A percentile compares a stretch with the other conserved stretches of the same genome.
Evolutionary conservation across 805 yeast species (phyloP).

Genomic region (Pichia gijzeniarum): DNA sequence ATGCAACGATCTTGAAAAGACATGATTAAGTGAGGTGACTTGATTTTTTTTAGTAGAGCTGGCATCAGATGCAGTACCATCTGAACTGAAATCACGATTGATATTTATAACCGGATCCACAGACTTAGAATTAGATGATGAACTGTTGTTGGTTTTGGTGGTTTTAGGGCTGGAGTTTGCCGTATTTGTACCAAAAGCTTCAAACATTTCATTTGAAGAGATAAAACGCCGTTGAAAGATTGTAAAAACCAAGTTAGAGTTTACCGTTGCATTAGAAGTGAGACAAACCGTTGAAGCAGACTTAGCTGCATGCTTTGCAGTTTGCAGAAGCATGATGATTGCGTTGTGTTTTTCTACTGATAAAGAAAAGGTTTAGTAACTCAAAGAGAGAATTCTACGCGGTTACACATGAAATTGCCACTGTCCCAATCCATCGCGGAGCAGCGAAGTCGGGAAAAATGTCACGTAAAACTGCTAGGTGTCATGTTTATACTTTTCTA

Average conservation of each 20-base stretch:
- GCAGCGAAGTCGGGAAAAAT: no score
- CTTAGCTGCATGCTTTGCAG: not conserved
- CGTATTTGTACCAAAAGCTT: constrained; percentile 22
- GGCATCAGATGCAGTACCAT: not conserved
- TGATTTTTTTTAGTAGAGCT: not conserved
- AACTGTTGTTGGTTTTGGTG: not conserved
- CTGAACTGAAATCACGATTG: constrained; percentile 10
- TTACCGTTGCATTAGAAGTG: not conserved
- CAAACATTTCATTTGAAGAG: constrained; percentile 20
- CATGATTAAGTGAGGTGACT: constrained; percentile 15
- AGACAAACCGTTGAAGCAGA: not conserved
- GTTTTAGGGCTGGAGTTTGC: not conserved
- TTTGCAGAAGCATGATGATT: not conserved
- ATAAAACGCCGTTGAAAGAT: constrained; percentile 1
- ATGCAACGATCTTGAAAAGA: constrained; percentile 19
- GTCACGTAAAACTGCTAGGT: no score
- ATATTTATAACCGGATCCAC: constrained; percentile 25
- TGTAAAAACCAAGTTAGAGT: no score
- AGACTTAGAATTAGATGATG: not conserved
- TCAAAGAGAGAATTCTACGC: no score
- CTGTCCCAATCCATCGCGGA: no score
- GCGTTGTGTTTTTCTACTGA: not conserved
- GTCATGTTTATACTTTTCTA: no score
- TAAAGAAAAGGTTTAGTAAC: no score
- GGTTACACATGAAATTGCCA: no score